A percentile compares a stretch with the other conserved stretches of the same genome.
These are phyloP conservation scores for Phellinidium pouzarii DNA, from an alignment of 1,284 basidiomycete species.

Conservation along the genomic window DNA sequence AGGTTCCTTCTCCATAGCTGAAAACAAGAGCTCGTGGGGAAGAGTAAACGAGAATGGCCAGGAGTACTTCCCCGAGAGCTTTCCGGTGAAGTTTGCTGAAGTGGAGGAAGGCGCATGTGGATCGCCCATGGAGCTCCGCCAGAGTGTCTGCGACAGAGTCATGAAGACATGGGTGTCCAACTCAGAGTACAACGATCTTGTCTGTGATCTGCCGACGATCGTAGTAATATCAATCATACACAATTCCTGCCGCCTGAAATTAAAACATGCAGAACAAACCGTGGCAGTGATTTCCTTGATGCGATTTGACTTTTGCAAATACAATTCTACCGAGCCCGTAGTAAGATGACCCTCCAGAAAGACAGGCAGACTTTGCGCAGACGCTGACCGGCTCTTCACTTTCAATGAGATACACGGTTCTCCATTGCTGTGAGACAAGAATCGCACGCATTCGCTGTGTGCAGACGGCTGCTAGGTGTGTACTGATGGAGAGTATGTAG, in stretches of 20 bases:
- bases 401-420: slow-evolving; percentile 14
- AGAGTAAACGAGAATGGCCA: slow-evolving; percentile 17
- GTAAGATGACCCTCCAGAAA: slow-evolving; percentile 18
- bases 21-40: slow-evolving; percentile 9
- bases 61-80: slow-evolving; percentile 16
- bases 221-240: not conserved
- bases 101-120: not conserved
- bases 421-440: slow-evolving; percentile 9
- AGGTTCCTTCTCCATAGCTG: not conserved
- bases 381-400: slow-evolving; percentile 8
- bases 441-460: not conserved
- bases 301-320: slow-evolving; percentile 15
- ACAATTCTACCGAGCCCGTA: slow-evolving; percentile 16
- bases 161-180: slow-evolving; percentile 15
- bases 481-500: too few relatives aligned
- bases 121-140: slow-evolving; percentile 15
- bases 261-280: not conserved
- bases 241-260: too few relatives aligned
- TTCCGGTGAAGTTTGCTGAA: not conserved
- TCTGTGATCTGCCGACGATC: slow-evolving; percentile 3
- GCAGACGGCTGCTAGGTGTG: too few relatives aligned
- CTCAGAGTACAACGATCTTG: slow-evolving; percentile 4
- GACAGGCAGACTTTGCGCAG: slow-evolving; percentile 7
- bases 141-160: slow-evolving; percentile 12
- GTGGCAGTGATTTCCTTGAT: slow-evolving; percentile 13